A percentile compares a stretch with the other conserved stretches of the same genome.
These are phyloP conservation scores for Candida koratica DNA, from an alignment of 805 yeast species.

Conservation along the genomic window DNA sequence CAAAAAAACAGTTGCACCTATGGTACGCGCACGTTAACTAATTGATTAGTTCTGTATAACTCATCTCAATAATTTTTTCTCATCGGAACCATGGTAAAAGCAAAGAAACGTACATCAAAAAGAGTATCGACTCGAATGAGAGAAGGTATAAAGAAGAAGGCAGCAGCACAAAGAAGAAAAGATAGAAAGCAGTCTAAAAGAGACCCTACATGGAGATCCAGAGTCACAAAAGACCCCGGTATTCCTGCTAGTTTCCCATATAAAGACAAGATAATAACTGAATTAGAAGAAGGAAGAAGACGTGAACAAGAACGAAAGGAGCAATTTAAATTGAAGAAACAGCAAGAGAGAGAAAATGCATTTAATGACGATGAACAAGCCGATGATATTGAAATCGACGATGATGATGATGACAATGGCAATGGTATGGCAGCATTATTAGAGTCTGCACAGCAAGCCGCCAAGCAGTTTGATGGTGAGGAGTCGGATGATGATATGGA, in stretches of 20 bases:
- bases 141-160: slow-evolving; percentile 95
- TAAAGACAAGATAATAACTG: slow-evolving; percentile 73
- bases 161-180: slow-evolving; percentile 86
- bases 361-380: slow-evolving; percentile 35
- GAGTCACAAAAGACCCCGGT: slow-evolving; percentile 82
- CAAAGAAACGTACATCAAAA: slow-evolving; percentile 71
- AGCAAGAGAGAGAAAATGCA: slow-evolving; percentile 44
- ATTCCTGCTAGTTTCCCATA: slow-evolving; percentile 94
- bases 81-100: slow-evolving; percentile 30
- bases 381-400: slow-evolving; percentile 35
- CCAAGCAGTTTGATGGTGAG: slow-evolving; percentile 66
- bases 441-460: slow-evolving; percentile 88
- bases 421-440: slow-evolving; percentile 77
- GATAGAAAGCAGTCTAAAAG: slow-evolving; percentile 77
- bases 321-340: slow-evolving; percentile 45
- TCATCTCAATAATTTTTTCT: slow-evolving; percentile 4
- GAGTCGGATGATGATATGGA: slow-evolving; percentile 31
- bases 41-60: too few relatives aligned
- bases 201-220: slow-evolving; percentile 92
- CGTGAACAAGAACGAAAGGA: slow-evolving; percentile 53
- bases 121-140: slow-evolving; percentile 89
- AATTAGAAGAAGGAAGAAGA: slow-evolving; percentile 62
- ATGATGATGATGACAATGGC: slow-evolving; percentile 35
- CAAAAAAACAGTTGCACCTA: background rate
- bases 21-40: slow-evolving; percentile 5